These are phyloP conservation scores for Penicillium cinerascens DNA, from an alignment of 495 filamentous ascomycete genomes.

Conservation along the genomic window DNA sequence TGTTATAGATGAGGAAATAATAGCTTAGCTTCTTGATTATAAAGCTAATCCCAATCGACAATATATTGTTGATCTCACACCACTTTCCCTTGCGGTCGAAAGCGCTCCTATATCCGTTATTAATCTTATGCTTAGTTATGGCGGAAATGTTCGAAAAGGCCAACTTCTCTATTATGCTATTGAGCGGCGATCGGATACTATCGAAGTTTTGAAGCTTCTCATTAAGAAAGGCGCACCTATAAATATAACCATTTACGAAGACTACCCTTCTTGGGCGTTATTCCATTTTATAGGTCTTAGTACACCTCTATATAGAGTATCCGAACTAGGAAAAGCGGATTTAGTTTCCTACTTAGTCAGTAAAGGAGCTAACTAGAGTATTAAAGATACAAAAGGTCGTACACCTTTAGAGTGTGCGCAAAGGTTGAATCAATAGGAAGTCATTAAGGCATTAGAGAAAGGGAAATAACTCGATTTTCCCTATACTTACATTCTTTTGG, in stretches of 20 bases:
- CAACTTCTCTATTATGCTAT: conserved; percentile 21
- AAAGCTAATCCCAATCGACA: conserved; percentile 20
- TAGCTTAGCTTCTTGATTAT: conserved; percentile 22
- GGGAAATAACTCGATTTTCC: no score
- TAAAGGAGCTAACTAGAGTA: neutral
- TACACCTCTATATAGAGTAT: conserved; percentile 18
- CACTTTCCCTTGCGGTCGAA: conserved; percentile 20
- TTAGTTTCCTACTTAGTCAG: conserved; percentile 6
- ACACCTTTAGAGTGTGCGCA: conserved; percentile 4
- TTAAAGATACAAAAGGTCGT: conserved; percentile 6
- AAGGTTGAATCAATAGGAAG: conserved; percentile 1
- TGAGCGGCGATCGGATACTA: conserved; percentile 10
- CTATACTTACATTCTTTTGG: no score
- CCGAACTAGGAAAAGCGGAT: conserved; percentile 4
- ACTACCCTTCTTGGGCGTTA: conserved; percentile 12
- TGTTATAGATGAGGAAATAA: conserved; percentile 17
- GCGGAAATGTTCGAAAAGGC: conserved; percentile 18
- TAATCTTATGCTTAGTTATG: conserved; percentile 11
- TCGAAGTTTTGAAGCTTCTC: conserved; percentile 15
- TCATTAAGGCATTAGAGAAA: neutral
- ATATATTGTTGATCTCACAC: conserved; percentile 18
- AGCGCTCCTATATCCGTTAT: conserved; percentile 14
- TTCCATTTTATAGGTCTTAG: conserved; percentile 12
- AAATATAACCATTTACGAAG: conserved; percentile 13
- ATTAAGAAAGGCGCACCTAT: conserved; percentile 9